Evolutionary conservation across 495 filamentous ascomycete species (phyloP).

Genomic region (Penicillium silybi): DNA sequence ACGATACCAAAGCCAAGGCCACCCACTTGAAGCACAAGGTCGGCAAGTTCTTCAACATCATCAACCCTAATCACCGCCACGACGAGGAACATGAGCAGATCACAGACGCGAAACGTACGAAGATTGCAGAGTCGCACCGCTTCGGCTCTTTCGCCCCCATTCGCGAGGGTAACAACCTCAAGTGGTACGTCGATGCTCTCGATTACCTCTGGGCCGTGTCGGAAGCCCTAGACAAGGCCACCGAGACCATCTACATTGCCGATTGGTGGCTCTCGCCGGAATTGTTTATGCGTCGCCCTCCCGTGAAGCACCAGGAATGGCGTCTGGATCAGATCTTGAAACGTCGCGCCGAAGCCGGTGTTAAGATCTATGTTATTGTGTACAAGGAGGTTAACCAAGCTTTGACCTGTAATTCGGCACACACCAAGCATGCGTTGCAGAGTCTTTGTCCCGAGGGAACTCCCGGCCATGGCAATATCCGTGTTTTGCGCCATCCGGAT

Average conservation of each 20-base stretch:
- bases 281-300: slow-evolving; percentile 82
- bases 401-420: slow-evolving; percentile 84
- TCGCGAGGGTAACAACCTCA: slow-evolving; percentile 77
- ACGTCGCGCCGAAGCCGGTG: slow-evolving; percentile 80
- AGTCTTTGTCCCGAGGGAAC: slow-evolving; percentile 74
- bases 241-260: slow-evolving; percentile 90
- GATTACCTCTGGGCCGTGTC: slow-evolving; percentile 95
- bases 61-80: slow-evolving; percentile 91
- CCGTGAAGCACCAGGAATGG: slow-evolving; percentile 78
- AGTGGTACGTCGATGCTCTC: slow-evolving; percentile 94
- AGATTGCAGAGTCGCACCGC: slow-evolving; percentile 71
- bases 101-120: slow-evolving; percentile 74
- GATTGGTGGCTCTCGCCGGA: slow-evolving; percentile 98
- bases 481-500: slow-evolving; percentile 87
- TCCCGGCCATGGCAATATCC: slow-evolving; percentile 81
- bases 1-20: slow-evolving; percentile 45
- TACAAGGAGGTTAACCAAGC: slow-evolving; percentile 87
- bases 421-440: slow-evolving; percentile 86
- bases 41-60: slow-evolving; percentile 65
- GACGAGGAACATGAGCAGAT: slow-evolving; percentile 86
- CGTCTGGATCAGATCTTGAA: slow-evolving; percentile 83
- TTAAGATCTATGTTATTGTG: slow-evolving; percentile 91
- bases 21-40: slow-evolving; percentile 58
- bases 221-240: slow-evolving; percentile 76
- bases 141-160: slow-evolving; percentile 85